A percentile compares a stretch with the other conserved stretches of the same genome.
Evolutionary conservation across 139 green algal species (phyloP).

Genomic region (Monoraphidium neglectum): DNA sequence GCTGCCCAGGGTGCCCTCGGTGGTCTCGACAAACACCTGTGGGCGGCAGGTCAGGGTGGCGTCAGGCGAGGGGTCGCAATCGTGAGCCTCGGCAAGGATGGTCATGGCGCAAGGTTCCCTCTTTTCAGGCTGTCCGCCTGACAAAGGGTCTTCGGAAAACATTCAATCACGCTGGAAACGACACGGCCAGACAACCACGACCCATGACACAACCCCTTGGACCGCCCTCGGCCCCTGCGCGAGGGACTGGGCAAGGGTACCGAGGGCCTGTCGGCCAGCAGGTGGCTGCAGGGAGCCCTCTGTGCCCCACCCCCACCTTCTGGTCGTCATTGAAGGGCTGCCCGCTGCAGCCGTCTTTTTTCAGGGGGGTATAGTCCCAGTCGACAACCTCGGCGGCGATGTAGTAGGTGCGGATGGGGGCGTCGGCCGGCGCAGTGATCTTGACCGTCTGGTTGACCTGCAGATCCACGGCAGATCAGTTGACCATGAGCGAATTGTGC

Average conservation of each 20-base stretch:
- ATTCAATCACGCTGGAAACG: too few relatives aligned
- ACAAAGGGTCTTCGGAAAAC: too few relatives aligned
- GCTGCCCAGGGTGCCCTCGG: conserved; percentile 46
- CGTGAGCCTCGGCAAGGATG: too few relatives aligned
- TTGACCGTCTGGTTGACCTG: conserved; percentile 16
- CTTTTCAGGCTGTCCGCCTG: too few relatives aligned
- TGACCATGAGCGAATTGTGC: too few relatives aligned
- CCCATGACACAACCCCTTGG: too few relatives aligned
- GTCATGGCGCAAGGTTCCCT: too few relatives aligned
- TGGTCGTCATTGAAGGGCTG: conserved; percentile 28
- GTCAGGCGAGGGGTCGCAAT: background rate
- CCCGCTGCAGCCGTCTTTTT: conserved; percentile 24
- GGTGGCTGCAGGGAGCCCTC: background rate
- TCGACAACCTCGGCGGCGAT: conserved; percentile 41
- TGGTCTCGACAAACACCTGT: conserved; percentile 20
- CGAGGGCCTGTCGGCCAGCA: background rate
- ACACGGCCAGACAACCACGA: too few relatives aligned
- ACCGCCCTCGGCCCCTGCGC: too few relatives aligned
- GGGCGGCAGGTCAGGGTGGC: background rate
- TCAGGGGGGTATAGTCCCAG: conserved; percentile 38
- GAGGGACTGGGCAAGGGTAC: conserved; percentile 28
- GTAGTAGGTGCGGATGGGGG: conserved; percentile 42
- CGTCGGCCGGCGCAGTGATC: background rate
- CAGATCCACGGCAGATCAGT: too few relatives aligned
- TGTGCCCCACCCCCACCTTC: conserved; percentile 8